These are phyloP conservation scores for Cladosporium halotolerans DNA, from an alignment of 2,329 filamentous ascomycete species.

Conservation along the genomic window DNA sequence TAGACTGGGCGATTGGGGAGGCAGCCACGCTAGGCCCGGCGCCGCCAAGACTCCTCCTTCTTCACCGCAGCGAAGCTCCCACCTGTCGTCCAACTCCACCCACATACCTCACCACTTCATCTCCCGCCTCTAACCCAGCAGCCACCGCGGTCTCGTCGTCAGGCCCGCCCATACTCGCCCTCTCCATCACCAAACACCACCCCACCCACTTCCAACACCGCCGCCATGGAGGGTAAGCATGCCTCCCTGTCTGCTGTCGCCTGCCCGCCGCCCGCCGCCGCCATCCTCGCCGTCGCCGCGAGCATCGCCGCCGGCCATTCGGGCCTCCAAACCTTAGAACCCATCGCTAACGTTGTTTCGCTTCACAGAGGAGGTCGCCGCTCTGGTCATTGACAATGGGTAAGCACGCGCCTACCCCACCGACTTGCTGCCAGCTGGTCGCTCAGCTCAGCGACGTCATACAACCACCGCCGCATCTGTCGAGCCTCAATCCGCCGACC, in stretches of 20 bases:
- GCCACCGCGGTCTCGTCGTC: not conserved
- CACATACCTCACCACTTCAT: not conserved
- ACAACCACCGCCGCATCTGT: slow-evolving; percentile 15
- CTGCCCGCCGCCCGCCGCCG: not conserved
- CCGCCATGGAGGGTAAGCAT: slow-evolving; percentile 24
- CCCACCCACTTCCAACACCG: slow-evolving; percentile 13
- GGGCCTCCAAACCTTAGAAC: not conserved
- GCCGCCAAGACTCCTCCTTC: slow-evolving; percentile 2
- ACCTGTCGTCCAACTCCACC: not conserved
- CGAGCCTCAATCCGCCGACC: not conserved
- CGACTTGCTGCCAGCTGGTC: slow-evolving; percentile 31
- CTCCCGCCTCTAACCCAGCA: not conserved
- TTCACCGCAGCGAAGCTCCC: not conserved
- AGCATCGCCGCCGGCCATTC: slow-evolving; percentile 1
- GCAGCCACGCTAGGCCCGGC: not conserved
- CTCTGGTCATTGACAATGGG: slow-evolving; percentile 99
- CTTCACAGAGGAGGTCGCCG: slow-evolving; percentile 91
- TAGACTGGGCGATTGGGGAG: slow-evolving; percentile 2
- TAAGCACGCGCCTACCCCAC: slow-evolving; percentile 53
- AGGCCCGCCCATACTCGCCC: not conserved
- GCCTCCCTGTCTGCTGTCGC: slow-evolving; percentile 3
- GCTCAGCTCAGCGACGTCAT: slow-evolving; percentile 31
- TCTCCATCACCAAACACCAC: not conserved
- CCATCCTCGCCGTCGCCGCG: slow-evolving; percentile 7
- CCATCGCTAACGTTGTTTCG: not conserved